Base-by-base conservation (phyloP, 495 filamentous ascomycete species). In the Penicillium canescens region DNA sequence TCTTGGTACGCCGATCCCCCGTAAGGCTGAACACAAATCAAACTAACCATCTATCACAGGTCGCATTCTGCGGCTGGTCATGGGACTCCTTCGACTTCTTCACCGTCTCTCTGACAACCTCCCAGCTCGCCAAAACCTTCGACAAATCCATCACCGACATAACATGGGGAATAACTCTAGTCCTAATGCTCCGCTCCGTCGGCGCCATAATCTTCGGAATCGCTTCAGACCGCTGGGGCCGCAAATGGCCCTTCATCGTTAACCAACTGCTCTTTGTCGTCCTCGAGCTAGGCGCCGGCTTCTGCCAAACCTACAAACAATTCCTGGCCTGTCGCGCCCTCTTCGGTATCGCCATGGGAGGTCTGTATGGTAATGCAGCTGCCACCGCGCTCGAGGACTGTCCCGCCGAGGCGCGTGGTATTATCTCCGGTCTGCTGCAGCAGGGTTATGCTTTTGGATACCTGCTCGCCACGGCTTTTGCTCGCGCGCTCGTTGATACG, bases 61-160 rank as follows among this genome's bases (percentile, higher is more conserved):
- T 67, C 57, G 86, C 84, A 6, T 91, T 90, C 54, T 55, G 78
- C 14, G 89, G 81, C 10, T 92, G 89, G 89, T 83, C 85, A 0
- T 93, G 90, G 88, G 90, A 96, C 66, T 83, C 90, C 12, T 92
- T 94, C 55, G 91, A 96, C 64, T 96, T 96, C 77, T 96, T 96
- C 76, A 92, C 89, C 55, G 89, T 94, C 59, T 90, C 86, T 6
- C 68, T 96, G 50, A 91, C 89, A 0, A 83, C 90, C 18, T 69
- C 71, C 5, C 70, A 90, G 28, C 77, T 96, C 24, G 85, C 89
- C 23, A 68, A 83, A 57, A 68, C 72, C 2, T 96, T 94, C 59
- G 78, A 76, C 52, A 83, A 80, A 57, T 72, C 78, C 39, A 86
- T 86, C 34, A 81, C 86, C 3, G 84, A 94, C 37, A 94, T 96